These are phyloP conservation scores for Candida nitratophila DNA, from an alignment of 805 yeast genomes.

Conservation along the genomic window DNA sequence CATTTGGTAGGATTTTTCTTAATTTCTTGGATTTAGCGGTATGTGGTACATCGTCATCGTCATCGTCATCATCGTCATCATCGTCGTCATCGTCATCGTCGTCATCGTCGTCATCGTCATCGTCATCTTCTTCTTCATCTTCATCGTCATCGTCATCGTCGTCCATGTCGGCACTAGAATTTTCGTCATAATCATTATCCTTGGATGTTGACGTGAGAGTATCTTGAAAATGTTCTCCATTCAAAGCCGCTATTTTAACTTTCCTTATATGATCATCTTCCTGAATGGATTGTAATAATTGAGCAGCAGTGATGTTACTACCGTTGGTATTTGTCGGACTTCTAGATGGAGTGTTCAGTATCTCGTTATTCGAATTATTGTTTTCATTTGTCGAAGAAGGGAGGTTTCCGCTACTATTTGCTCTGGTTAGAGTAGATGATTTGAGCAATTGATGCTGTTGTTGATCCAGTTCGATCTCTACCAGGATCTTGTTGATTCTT, in stretches of 20 bases:
- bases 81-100: not conserved
- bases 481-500: slow-evolving; percentile 26
- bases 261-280: slow-evolving; percentile 15
- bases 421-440: not conserved
- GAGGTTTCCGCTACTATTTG: not conserved
- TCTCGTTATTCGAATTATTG: not conserved
- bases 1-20: not conserved
- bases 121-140: slow-evolving; percentile 1
- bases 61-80: not conserved
- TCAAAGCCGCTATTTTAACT: slow-evolving; percentile 5
- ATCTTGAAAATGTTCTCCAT: slow-evolving; percentile 1
- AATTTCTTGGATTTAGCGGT: not conserved
- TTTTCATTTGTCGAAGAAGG: not conserved
- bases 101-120: not conserved
- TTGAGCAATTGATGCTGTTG: slow-evolving; percentile 10
- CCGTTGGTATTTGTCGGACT: too few species aligned
- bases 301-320: slow-evolving; percentile 21
- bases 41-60: not conserved
- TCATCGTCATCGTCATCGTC: slow-evolving; percentile 1
- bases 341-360: not conserved
- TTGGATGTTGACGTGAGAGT: slow-evolving; percentile 1
- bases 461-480: slow-evolving; percentile 30
- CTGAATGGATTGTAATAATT: slow-evolving; percentile 27
- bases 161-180: slow-evolving; percentile 4
- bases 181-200: slow-evolving; percentile 1